Evolutionary conservation across 169 alveolate species (phyloP).

Genomic region (Plasmodium berghei): DNA sequence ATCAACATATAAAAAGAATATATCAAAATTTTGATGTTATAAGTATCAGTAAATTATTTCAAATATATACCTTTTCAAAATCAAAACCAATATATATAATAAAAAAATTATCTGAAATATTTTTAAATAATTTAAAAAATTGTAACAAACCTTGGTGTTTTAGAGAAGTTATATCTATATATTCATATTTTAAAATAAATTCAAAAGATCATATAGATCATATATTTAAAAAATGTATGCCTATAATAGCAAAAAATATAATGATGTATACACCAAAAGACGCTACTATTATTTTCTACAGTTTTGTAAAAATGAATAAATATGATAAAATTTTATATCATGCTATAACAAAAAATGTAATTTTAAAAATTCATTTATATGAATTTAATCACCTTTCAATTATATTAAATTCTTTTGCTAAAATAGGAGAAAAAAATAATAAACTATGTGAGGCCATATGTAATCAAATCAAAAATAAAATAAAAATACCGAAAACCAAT

Average conservation of each 20-base stretch:
- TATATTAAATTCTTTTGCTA: constrained; percentile 30
- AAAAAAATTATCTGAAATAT: constrained; percentile 26
- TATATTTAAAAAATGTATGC: constrained; percentile 45
- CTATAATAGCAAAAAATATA: constrained; percentile 36
- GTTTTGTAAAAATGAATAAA: constrained; percentile 36
- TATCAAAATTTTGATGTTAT: constrained; percentile 46
- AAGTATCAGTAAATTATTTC: constrained; percentile 67
- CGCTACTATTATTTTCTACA: constrained; percentile 33
- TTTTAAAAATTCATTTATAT: constrained; percentile 17
- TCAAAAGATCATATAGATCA: constrained; percentile 8
- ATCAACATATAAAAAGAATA: constrained; percentile 73
- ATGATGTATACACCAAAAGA: constrained; percentile 48
- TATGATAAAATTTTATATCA: constrained; percentile 21
- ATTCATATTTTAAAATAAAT: constrained; percentile 38
- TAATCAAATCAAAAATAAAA: constrained; percentile 32
- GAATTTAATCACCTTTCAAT: constrained; percentile 53
- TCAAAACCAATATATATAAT: constrained; percentile 41
- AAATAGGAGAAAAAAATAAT: constrained; percentile 54
- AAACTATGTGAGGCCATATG: constrained; percentile 49
- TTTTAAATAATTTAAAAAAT: constrained; percentile 7
- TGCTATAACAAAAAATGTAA: constrained; percentile 37
- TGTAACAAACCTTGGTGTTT: constrained; percentile 39
- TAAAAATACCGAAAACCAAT: not conserved
- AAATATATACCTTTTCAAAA: constrained; percentile 21
- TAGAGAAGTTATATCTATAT: constrained; percentile 55